These are phyloP conservation scores for Camillea tinctor DNA, from an alignment of 2,329 filamentous ascomycete genomes.

Conservation along the genomic window DNA sequence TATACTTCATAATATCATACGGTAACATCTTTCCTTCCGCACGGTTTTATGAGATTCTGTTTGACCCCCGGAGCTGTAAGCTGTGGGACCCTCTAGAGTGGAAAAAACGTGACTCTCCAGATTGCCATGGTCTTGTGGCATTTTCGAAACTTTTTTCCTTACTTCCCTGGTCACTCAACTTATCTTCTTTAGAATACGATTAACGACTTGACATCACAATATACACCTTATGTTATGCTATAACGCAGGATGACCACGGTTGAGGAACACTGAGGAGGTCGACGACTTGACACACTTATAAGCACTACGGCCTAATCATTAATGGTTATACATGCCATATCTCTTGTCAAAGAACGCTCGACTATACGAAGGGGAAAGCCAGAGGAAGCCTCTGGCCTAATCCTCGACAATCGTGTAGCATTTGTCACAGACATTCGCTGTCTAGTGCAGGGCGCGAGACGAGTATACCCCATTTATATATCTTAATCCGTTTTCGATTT, in stretches of 20 bases:
- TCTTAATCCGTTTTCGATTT: background rate
- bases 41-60: slow-evolving; percentile 7
- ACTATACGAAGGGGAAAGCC: background rate
- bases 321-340: background rate
- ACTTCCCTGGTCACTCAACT: background rate
- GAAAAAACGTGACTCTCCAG: slow-evolving; percentile 13
- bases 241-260: background rate
- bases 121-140: slow-evolving; percentile 8
- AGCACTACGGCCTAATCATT: background rate
- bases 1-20: background rate
- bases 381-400: background rate
- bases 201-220: background rate
- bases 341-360: background rate
- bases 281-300: background rate
- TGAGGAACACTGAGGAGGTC: background rate
- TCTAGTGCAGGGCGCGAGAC: background rate
- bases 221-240: background rate
- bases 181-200: background rate
- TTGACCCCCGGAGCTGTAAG: slow-evolving; percentile 12
- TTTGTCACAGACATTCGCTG: background rate
- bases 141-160: slow-evolving; percentile 12
- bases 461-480: background rate
- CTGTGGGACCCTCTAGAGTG: slow-evolving; percentile 11
- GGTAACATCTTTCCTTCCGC: slow-evolving; percentile 1
- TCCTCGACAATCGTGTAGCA: background rate